These are phyloP conservation scores for Penicillium cataractarum DNA, from an alignment of 495 filamentous ascomycete genomes.

Conservation along the genomic window DNA sequence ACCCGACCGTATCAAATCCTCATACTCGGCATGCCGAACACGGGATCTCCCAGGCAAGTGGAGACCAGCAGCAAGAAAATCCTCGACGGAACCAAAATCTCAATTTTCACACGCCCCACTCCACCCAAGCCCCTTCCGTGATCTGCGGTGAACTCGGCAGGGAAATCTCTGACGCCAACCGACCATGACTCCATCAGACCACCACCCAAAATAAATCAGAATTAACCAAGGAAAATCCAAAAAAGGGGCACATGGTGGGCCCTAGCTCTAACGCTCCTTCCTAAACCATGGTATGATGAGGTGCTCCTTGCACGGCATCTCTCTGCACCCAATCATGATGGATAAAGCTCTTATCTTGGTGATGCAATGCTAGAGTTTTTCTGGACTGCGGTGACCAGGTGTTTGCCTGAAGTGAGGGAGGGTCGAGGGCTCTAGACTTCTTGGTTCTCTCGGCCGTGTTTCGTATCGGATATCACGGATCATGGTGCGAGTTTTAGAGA, in stretches of 20 bases:
- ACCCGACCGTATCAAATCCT: background rate
- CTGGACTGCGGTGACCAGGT: constrained; percentile 8
- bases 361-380: constrained; percentile 3
- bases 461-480: background rate
- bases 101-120: constrained; percentile 27
- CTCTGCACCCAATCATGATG: background rate
- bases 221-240: background rate
- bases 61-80: constrained; percentile 2
- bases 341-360: background rate
- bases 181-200: constrained; percentile 13
- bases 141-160: constrained; percentile 25
- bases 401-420: background rate
- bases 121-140: constrained; percentile 23
- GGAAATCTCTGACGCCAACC: constrained; percentile 9
- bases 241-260: constrained; percentile 13
- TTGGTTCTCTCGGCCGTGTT: background rate
- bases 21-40: constrained; percentile 28
- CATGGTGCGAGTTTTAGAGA: no score
- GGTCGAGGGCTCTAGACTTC: background rate
- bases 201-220: constrained; percentile 6
- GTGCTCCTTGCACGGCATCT: background rate
- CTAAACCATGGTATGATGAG: constrained; percentile 20
- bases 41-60: constrained; percentile 19
- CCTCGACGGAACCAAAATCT: constrained; percentile 21
- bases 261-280: constrained; percentile 16